phyloP scores from a whole-genome alignment of 2,329 filamentous ascomycete species.

The Botrytis sinoallii region DNA sequence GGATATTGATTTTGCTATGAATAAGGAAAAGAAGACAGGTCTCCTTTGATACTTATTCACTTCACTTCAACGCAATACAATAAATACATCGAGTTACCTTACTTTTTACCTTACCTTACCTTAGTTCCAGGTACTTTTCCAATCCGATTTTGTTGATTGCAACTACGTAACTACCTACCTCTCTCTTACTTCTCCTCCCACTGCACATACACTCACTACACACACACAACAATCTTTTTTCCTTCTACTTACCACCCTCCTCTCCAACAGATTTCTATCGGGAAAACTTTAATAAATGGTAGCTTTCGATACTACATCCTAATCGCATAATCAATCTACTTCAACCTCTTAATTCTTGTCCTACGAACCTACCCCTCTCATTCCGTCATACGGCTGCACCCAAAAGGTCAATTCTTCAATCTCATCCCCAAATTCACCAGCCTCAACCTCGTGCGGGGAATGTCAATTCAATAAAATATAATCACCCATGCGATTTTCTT shows the following conservation, averaged over 20 bases:
- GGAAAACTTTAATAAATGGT: background rate
- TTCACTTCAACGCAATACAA: background rate
- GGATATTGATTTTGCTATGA: background rate
- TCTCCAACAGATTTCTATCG: background rate
- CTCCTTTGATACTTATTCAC: background rate
- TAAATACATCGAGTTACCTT: background rate
- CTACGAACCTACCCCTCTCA: background rate
- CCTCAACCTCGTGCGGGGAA: background rate
- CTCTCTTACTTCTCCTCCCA: background rate
- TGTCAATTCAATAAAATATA: constrained; percentile 1
- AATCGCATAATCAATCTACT: constrained; percentile 3
- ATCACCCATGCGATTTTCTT: constrained; percentile 27
- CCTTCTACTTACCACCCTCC: background rate
- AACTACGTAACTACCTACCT: constrained; percentile 1
- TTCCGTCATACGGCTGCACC: background rate
- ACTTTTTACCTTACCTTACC: background rate
- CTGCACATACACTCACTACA: background rate
- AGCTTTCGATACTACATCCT: background rate
- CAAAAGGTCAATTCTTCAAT: background rate
- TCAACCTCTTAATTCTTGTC: background rate
- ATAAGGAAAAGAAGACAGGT: background rate
- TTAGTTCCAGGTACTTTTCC: background rate
- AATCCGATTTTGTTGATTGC: background rate
- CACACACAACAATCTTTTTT: background rate
- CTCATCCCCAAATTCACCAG: background rate